Evolutionary conservation across 257 asterid species (phyloP).

Genomic region (Rehmannia glutinosa): DNA sequence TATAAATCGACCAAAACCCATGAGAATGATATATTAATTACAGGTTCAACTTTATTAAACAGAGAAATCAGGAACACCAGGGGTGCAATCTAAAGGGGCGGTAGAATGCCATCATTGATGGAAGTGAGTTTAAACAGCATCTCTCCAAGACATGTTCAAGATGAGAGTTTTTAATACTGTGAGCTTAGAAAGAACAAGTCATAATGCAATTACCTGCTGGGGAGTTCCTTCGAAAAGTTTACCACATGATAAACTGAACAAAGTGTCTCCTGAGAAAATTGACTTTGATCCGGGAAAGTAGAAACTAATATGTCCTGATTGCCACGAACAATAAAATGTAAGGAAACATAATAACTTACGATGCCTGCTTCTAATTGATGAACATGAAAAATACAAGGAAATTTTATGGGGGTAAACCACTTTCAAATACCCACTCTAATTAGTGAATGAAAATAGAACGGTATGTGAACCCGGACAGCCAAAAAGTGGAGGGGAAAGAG

Average conservation of each 20-base stretch:
- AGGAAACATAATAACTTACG: slow-evolving; percentile 8
- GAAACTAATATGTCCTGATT: slow-evolving; percentile 84
- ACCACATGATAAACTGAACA: slow-evolving; percentile 96
- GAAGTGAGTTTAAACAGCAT: neutral
- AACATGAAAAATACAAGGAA: neutral
- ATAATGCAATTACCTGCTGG: slow-evolving; percentile 50
- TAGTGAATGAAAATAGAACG: neutral
- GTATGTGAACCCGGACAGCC: neutral
- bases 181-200: slow-evolving; percentile 1
- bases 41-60: neutral
- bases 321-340: slow-evolving; percentile 9
- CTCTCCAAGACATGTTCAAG: neutral
- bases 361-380: slow-evolving; percentile 10
- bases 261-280: slow-evolving; percentile 88
- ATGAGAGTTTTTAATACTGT: neutral
- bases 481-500: neutral
- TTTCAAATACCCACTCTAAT: neutral
- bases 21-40: neutral
- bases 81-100: neutral
- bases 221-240: slow-evolving; percentile 95
- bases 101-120: neutral
- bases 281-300: slow-evolving; percentile 83
- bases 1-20: neutral
- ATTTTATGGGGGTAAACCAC: neutral
- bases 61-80: neutral